Base-by-base conservation (phyloP, 2,329 filamentous ascomycete genomes). In the Penicillium sp. region DNA sequence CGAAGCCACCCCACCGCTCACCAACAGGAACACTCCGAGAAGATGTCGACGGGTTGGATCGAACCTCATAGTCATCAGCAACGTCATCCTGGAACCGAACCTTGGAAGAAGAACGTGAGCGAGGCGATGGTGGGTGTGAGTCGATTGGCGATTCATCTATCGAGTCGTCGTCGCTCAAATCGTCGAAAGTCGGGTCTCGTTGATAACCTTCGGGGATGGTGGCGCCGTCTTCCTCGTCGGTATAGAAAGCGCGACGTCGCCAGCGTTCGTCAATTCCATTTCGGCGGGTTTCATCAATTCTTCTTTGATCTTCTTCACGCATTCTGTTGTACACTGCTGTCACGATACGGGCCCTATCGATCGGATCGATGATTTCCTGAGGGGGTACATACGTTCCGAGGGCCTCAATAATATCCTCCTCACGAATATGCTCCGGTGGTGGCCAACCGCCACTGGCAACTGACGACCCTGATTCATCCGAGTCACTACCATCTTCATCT, bases 221-320 rank as follows among this genome's bases (percentile, higher is more conserved):
- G 9, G 84, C 82, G 2, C 90, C 90, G 71, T 95, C 90, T 75
- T 95, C 91, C 71, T 92, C 88, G 55, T 95, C 90, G 0, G 91
- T 82, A 66, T 94, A 95, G 65, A 94, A 95, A 37, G 87, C 85
- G 44, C 90, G 82, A 55, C 89, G 82, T 65, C 83, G 84, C 90
- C 90, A 94, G 48, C 90, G 82, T 51, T 92, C 85, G 63, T 88
- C 81, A 33, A 90, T 77, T 59, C 73, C 71, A 59, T 72, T 59
- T 59, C 70, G 66, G 49, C 77, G 67, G 41, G 72, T 64, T 25
- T 74, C 67, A 53, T 77, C 70, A 15, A 72, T 65, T 23, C 65
- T 68, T 58, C 72, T 67, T 45, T 69, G 68, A n/a, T 73, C 69
- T 51, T 75, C 73, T 27, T 69, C 68, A 49, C 72, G 73, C 57